Evolutionary conservation across 2,329 filamentous ascomycete species (phyloP).

Genomic region (Epichloe aotearoae): DNA sequence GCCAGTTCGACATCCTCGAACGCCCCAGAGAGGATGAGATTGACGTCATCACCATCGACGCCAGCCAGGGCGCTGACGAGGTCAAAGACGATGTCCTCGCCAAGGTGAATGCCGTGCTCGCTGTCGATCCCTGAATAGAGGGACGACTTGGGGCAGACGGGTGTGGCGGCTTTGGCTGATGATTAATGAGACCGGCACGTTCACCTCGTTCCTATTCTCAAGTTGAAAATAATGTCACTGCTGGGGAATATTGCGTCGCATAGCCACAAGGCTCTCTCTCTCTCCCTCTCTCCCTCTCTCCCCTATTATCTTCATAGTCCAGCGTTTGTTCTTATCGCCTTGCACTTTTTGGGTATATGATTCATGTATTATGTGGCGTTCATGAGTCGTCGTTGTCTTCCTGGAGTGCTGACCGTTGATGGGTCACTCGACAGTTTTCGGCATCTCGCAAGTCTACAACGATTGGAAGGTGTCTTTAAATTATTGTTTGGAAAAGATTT

Average conservation of each 20-base stretch:
- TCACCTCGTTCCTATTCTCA: too few species aligned
- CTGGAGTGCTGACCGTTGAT: background rate
- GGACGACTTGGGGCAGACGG: background rate
- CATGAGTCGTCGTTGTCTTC: background rate
- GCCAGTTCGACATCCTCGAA: conserved; percentile 82
- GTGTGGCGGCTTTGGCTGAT: background rate
- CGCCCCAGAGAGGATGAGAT: conserved; percentile 56
- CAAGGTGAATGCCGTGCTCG: conserved; percentile 41
- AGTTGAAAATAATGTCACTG: too few species aligned
- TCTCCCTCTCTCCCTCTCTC: background rate
- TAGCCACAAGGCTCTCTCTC: too few species aligned
- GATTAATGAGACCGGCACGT: too few species aligned
- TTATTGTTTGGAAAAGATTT: background rate
- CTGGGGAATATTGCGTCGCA: too few species aligned
- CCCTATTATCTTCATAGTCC: background rate
- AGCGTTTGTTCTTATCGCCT: background rate
- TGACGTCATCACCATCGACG: conserved; percentile 61
- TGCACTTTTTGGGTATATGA: background rate
- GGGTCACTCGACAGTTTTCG: background rate
- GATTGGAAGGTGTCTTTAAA: background rate
- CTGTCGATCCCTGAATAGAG: conserved; percentile 9
- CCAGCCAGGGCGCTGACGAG: conserved; percentile 42
- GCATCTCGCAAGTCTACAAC: background rate
- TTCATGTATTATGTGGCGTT: background rate
- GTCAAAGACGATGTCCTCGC: conserved; percentile 49